Evolutionary conservation across 2,329 filamentous ascomycete species (phyloP).

Genomic region (Nigrospora oryzae): DNA sequence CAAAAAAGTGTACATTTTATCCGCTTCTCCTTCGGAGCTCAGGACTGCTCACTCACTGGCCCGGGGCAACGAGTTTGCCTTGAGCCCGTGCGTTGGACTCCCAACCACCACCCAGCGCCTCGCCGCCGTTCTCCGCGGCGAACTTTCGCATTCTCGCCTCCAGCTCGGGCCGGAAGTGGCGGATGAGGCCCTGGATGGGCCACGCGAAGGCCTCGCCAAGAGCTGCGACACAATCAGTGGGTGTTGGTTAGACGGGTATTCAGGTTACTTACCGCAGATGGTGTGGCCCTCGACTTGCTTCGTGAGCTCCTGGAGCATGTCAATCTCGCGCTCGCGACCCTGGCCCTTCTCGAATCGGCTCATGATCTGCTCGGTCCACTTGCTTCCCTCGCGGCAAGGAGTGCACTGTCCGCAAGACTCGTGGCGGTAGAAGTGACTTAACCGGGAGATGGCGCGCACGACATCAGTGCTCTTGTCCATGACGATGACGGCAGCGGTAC

Average conservation of each 20-base stretch:
- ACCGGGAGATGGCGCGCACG: slow-evolving; percentile 83
- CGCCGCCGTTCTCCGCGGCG: slow-evolving; percentile 61
- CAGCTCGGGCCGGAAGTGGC: slow-evolving; percentile 94
- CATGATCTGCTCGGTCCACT: slow-evolving; percentile 99
- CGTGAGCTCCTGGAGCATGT: slow-evolving; percentile 98
- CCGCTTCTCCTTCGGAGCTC: slow-evolving; percentile 1
- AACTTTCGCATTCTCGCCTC: slow-evolving; percentile 85
- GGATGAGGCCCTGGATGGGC: slow-evolving; percentile 96
- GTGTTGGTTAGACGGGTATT: slow-evolving; percentile 12
- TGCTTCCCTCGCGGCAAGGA: slow-evolving; percentile 96
- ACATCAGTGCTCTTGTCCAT: slow-evolving; percentile 99
- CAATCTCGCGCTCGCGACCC: slow-evolving; percentile 85
- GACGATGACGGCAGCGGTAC: slow-evolving; percentile 95
- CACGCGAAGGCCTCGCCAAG: slow-evolving; percentile 96
- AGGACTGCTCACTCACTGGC: slow-evolving; percentile 55
- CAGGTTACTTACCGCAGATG: slow-evolving; percentile 70
- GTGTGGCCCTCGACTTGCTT: slow-evolving; percentile 99
- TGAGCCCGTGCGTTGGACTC: slow-evolving; percentile 63
- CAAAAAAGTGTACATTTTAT: slow-evolving; percentile 6
- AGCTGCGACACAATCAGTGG: slow-evolving; percentile 37
- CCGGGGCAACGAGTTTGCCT: slow-evolving; percentile 80
- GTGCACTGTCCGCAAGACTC: slow-evolving; percentile 98
- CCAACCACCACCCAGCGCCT: slow-evolving; percentile 83
- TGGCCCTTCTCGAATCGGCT: slow-evolving; percentile 86
- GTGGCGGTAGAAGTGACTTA: slow-evolving; percentile 96